phyloP scores from a whole-genome alignment of 2,329 filamentous ascomycete genomes.

The Septoria petroselini region DNA sequence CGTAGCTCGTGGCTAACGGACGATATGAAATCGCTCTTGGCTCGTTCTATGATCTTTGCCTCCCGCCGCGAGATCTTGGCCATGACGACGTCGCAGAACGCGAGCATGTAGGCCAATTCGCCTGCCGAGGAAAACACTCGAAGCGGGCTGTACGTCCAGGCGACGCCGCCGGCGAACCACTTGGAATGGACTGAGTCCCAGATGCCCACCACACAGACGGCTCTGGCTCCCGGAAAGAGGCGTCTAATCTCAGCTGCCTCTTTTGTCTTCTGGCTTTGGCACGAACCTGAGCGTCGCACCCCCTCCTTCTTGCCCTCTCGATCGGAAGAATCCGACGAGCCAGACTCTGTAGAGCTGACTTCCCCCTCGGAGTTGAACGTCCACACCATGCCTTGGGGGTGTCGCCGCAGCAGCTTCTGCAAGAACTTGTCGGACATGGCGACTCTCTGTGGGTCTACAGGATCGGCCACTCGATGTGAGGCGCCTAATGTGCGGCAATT shows the following conservation, averaged over 20 bases:
- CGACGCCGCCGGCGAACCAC: conserved; percentile 34
- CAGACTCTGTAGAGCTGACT: conserved; percentile 10
- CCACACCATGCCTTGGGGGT: conserved; percentile 20
- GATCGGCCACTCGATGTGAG: background rate
- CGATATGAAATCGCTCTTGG: conserved; percentile 52
- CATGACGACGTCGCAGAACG: conserved; percentile 45
- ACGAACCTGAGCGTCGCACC: background rate
- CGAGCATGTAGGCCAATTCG: conserved; percentile 40
- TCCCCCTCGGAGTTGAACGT: conserved; percentile 18
- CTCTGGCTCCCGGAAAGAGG: conserved; percentile 15
- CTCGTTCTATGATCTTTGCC: conserved; percentile 42
- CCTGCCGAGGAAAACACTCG: conserved; percentile 41
- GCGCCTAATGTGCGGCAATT: background rate
- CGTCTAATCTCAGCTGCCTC: conserved; percentile 4
- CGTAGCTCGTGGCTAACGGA: conserved; percentile 53
- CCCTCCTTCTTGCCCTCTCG: background rate
- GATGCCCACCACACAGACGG: conserved; percentile 17
- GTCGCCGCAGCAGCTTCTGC: conserved; percentile 14
- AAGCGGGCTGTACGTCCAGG: conserved; percentile 46
- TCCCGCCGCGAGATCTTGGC: conserved; percentile 42
- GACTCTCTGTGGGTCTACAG: background rate
- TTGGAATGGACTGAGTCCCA: conserved; percentile 20
- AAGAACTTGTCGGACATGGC: conserved; percentile 17
- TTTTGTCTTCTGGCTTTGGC: background rate
- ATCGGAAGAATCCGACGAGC: conserved; percentile 1